Evolutionary conservation across 371 early-diverging fungal species (phyloP).

Genomic region (Zopfochytrium polystomum): DNA sequence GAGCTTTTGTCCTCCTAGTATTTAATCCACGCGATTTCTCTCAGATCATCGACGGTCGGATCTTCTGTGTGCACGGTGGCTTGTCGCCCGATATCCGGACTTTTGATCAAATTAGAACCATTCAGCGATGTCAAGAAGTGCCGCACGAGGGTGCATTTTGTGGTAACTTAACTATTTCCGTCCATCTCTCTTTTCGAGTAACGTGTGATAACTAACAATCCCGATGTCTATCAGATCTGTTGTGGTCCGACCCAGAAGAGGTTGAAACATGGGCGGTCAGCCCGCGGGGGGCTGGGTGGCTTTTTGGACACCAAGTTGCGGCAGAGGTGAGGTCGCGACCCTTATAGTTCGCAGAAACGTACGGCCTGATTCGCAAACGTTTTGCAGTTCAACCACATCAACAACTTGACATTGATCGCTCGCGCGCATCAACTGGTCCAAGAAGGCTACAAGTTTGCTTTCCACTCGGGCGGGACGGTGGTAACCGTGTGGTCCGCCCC

Average conservation of each 20-base stretch:
- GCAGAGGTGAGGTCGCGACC: slow-evolving; percentile 98
- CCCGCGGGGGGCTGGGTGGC: slow-evolving; percentile 87
- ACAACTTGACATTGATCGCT: slow-evolving; percentile 89
- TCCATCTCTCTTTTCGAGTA: slow-evolving; percentile 52
- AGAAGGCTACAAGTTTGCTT: slow-evolving; percentile 97
- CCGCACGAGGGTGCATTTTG: slow-evolving; percentile 98
- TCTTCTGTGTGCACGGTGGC: slow-evolving; percentile 99
- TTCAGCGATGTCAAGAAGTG: slow-evolving; percentile 97
- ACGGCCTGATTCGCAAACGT: slow-evolving; percentile 23
- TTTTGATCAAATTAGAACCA: slow-evolving; percentile 94
- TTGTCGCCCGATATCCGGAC: slow-evolving; percentile 90
- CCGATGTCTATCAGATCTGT: slow-evolving; percentile 82
- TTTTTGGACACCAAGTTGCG: slow-evolving; percentile 84
- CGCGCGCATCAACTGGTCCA: slow-evolving; percentile 98
- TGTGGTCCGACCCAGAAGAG: slow-evolving; percentile 99
- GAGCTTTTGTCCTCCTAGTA: neutral
- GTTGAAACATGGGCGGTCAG: slow-evolving; percentile 96
- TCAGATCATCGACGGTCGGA: slow-evolving; percentile 82
- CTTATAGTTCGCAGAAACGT: slow-evolving; percentile 94
- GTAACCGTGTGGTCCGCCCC: slow-evolving; percentile 99
- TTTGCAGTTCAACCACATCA: slow-evolving; percentile 88
- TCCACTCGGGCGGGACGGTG: slow-evolving; percentile 84
- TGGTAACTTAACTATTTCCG: slow-evolving; percentile 49
- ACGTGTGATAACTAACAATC: slow-evolving; percentile 83
- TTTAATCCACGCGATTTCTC: neutral